phyloP scores from a whole-genome alignment of 345 rosid genomes.

The Firmiana major region DNA sequence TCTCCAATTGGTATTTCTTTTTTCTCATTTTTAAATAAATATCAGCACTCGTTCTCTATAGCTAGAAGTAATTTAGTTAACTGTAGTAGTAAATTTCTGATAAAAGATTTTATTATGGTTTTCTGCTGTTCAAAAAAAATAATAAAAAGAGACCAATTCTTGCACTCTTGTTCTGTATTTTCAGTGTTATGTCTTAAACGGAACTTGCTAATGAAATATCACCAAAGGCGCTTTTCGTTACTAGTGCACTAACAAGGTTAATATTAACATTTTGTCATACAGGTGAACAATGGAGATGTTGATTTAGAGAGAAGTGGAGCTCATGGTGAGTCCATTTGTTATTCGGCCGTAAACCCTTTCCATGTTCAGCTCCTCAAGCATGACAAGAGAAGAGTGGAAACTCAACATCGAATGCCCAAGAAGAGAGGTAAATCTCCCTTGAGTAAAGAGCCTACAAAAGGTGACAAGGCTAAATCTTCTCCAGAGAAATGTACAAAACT shows the following conservation, averaged over 20 bases:
- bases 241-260: background rate
- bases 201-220: background rate
- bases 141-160: background rate
- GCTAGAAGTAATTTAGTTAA: background rate
- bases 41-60: background rate
- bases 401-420: constrained; percentile 30
- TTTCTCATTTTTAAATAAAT: background rate
- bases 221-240: background rate
- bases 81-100: background rate
- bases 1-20: constrained; percentile 77
- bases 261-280: constrained; percentile 14
- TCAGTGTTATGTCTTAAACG: background rate
- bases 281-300: constrained; percentile 94
- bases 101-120: background rate
- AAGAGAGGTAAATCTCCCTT: constrained; percentile 64
- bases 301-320: constrained; percentile 50
- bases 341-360: constrained; percentile 71
- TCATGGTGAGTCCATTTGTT: constrained; percentile 46
- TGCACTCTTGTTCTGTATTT: background rate
- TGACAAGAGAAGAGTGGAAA: constrained; percentile 26
- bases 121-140: background rate
- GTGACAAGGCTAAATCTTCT: constrained; percentile 9
- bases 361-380: constrained; percentile 44
- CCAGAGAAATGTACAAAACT: constrained; percentile 17
- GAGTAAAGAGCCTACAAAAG: constrained; percentile 23